Conservation (phyloP, 1,139 yeast species). For the Candida sp. region DNA sequence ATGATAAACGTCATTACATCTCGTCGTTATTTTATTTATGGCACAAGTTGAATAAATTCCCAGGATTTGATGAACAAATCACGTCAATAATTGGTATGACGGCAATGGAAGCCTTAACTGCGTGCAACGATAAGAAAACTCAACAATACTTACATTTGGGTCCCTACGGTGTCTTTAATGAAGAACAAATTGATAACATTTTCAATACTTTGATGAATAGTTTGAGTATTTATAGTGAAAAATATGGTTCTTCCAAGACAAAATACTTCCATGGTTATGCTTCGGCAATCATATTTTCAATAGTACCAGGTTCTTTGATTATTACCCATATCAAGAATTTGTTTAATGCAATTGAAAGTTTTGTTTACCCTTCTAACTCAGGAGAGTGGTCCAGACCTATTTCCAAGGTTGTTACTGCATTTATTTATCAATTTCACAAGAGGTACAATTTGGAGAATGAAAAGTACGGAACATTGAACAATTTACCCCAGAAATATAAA, state of each 20-base stretch:
- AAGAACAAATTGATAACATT: conserved; percentile 55
- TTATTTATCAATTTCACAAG: conserved; percentile 56
- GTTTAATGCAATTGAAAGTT: conserved; percentile 73
- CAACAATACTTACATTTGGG: conserved; percentile 15
- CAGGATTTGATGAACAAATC: conserved; percentile 63
- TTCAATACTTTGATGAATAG: conserved; percentile 57
- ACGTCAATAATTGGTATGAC: conserved; percentile 65
- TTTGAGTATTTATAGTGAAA: conserved; percentile 41
- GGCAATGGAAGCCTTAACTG: conserved; percentile 46
- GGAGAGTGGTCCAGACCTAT: conserved; percentile 84
- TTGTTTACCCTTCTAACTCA: conserved; percentile 85
- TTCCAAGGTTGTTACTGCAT: conserved; percentile 56
- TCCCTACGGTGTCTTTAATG: conserved; percentile 58
- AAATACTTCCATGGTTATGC: conserved; percentile 59
- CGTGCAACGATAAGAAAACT: conserved; percentile 20
- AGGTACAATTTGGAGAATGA: conserved; percentile 50
- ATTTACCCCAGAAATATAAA: conserved; percentile 45
- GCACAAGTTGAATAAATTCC: conserved; percentile 56
- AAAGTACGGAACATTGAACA: conserved; percentile 33
- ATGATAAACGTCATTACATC: conserved; percentile 52
- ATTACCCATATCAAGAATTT: conserved; percentile 53
- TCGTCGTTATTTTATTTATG: conserved; percentile 75
- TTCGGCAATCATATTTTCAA: conserved; percentile 60
- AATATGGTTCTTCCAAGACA: conserved; percentile 35
- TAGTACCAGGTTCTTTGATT: conserved; percentile 51